These are phyloP conservation scores for Porcisia deanei DNA, from an alignment of 208 protist species.

Conservation along the genomic window DNA sequence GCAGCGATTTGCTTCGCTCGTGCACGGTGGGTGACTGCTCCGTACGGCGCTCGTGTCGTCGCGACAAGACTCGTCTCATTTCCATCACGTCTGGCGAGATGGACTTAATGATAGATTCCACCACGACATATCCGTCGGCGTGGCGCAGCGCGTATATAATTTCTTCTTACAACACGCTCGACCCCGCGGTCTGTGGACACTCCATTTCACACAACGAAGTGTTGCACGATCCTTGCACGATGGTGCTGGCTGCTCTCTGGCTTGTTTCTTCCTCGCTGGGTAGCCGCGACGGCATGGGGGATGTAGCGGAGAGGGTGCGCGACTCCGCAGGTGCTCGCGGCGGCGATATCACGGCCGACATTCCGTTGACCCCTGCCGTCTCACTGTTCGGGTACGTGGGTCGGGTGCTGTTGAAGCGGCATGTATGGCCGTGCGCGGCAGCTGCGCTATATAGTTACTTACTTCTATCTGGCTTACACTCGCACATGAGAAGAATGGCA, in stretches of 20 bases:
- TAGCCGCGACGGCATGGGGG: not conserved
- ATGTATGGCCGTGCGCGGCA: constrained; percentile 26
- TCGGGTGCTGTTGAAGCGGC: constrained; percentile 15
- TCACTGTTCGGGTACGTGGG: constrained; percentile 12
- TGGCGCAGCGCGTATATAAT: constrained; percentile 3
- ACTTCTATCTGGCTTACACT: constrained; percentile 10
- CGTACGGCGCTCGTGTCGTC: not conserved
- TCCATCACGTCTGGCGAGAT: constrained; percentile 49
- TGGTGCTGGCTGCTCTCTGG: constrained; percentile 23
- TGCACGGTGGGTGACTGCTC: not conserved
- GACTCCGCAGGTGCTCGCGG: constrained; percentile 2
- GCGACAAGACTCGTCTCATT: constrained; percentile 11
- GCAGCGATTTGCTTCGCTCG: not conserved
- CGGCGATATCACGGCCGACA: not conserved
- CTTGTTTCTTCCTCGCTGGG: constrained; percentile 14
- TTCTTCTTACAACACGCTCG: constrained; percentile 24
- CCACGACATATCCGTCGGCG: constrained; percentile 12
- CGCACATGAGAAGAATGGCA: not conserved
- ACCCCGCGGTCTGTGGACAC: constrained; percentile 35
- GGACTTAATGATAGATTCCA: constrained; percentile 47
- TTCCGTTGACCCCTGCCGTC: not conserved
- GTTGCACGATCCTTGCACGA: constrained; percentile 37
- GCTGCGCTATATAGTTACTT: constrained; percentile 12
- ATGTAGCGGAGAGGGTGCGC: too few relatives aligned
- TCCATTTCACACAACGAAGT: constrained; percentile 43